Conservation (phyloP, 306 rosid species). For the Cucumis cinereus region DNA sequence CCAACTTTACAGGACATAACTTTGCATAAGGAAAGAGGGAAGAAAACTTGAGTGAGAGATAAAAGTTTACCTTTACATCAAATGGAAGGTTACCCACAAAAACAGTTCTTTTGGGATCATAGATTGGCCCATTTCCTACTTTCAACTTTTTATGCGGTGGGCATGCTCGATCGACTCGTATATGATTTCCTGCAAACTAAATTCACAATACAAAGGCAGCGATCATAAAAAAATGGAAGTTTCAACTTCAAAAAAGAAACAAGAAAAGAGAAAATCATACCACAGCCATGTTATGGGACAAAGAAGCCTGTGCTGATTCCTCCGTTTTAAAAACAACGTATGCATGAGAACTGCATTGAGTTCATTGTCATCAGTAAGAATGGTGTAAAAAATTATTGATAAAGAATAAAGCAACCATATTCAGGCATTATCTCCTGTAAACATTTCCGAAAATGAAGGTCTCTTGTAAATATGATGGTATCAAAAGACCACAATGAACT, state of each 20-base stretch:
- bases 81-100: conserved; percentile 95
- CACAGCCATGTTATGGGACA: conserved; percentile 79
- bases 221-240: not conserved
- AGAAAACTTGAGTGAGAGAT: not conserved
- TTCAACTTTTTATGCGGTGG: conserved; percentile 91
- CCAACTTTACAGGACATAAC: not conserved
- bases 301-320: conserved; percentile 68
- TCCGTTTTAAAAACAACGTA: conserved; percentile 66
- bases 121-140: conserved; percentile 45
- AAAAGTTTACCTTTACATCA: conserved; percentile 68
- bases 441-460: not conserved
- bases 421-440: not conserved
- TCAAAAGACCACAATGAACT: not conserved
- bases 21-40: not conserved
- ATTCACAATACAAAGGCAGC: conserved; percentile 9
- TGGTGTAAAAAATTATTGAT: not conserved
- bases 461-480: not conserved
- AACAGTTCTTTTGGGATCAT: conserved; percentile 78
- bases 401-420: not conserved
- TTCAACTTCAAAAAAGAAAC: not conserved
- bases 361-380: conserved; percentile 11
- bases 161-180: conserved; percentile 94
- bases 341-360: conserved; percentile 63
- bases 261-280: conserved; percentile 24
- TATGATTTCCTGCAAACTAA: conserved; percentile 79